Evolutionary conservation across 495 filamentous ascomycete genomes (phyloP).

Genomic region (Hyaloscypha bicolor): DNA sequence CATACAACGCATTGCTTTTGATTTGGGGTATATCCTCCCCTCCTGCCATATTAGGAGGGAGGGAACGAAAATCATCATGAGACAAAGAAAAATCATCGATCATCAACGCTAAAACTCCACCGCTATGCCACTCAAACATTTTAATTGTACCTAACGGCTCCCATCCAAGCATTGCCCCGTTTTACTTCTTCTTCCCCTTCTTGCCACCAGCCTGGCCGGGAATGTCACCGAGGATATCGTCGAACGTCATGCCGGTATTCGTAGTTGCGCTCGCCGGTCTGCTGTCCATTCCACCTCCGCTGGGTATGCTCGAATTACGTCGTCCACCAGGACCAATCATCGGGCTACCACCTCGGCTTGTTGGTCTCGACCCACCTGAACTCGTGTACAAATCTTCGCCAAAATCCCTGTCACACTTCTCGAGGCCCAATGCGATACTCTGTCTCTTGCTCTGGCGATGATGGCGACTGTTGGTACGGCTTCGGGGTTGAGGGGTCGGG

Average conservation of each 20-base stretch:
- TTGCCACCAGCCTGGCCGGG: slow-evolving; percentile 47
- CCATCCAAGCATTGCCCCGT: neutral
- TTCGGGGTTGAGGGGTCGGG: neutral
- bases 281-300: neutral
- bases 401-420: neutral
- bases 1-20: too few species aligned
- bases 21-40: too few species aligned
- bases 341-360: slow-evolving; percentile 2
- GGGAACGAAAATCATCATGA: too few species aligned
- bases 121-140: too few species aligned
- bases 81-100: too few species aligned
- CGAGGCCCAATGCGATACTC: neutral
- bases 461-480: neutral
- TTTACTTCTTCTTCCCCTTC: slow-evolving; percentile 36
- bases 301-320: neutral
- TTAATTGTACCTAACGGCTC: too few species aligned
- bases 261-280: neutral
- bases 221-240: slow-evolving; percentile 63
- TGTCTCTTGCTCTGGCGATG: neutral
- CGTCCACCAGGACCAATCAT: neutral
- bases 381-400: neutral
- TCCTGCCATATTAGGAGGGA: too few species aligned
- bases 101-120: too few species aligned
- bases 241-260: slow-evolving; percentile 57
- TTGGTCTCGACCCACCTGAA: neutral